Evolutionary conservation across 2,329 filamentous ascomycete genomes (phyloP), one percentile per base, ranked within the genome.

Genomic region (Geosmithia flava): DNA sequence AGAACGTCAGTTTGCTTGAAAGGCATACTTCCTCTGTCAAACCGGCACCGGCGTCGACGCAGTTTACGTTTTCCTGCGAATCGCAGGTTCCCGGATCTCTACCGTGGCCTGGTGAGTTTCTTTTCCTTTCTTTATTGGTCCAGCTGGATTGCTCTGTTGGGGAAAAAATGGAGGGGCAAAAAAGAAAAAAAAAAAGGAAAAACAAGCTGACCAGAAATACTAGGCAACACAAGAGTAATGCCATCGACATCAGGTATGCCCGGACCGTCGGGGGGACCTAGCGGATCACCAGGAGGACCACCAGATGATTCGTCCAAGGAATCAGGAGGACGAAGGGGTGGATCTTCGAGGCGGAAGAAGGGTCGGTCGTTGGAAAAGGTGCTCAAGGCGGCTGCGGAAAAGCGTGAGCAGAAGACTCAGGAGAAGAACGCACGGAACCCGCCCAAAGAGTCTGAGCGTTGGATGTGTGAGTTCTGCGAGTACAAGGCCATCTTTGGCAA

Each of bases 381-480:
- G 45, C 86, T 93, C 53, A 71, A 78, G 1, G 67, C 80, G 52
- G 87, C 89, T 50, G 90, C 88, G 23, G 80, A 81, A 20, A 80
- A 88, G 54, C 84, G 93, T 7, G 83, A 84, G 50, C 77, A 86
- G 44, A 76, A 87, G 58, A 86, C 93, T 51, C 78, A 86, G 56
- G 83, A 85, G 53, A 76, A 79, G 49, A 94, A 93, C 62, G 80
- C 79, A 52, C 81, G 85, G 56, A 82, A 86, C 57, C 84, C 86
- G 1, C 85, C 85, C 2, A 67, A 69, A 30, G 55, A 56, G 2
- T 84, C 87, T 54, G 87, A 95, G 52, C 77, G 89, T 46, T 97
- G 90, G 87, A 89, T 97, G 44, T 98, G 93, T 67, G 87, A 96
- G 59, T 97, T 97, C 62, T 98, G 93, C 70, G 93, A 98, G 64